Evolutionary conservation across 345 rosid genomes (phyloP).

Genomic region (Salix koriyanagi): DNA sequence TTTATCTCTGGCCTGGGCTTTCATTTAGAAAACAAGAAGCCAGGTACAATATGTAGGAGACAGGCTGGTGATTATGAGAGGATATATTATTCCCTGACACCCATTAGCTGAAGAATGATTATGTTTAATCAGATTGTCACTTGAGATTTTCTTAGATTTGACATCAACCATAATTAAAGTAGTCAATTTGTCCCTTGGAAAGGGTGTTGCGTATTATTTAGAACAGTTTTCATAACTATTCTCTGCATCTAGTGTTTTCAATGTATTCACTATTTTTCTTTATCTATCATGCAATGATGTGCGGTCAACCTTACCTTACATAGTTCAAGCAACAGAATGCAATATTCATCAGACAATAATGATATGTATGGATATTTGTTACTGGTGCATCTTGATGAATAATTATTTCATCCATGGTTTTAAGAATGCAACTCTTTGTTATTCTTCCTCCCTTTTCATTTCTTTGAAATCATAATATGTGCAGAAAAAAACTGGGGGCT

Average conservation of each 20-base stretch:
- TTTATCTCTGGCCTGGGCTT: too few species aligned
- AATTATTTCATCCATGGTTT: neutral
- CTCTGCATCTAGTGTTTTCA: neutral
- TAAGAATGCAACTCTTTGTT: neutral
- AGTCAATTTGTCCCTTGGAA: neutral
- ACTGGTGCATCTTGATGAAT: neutral
- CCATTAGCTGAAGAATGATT: neutral
- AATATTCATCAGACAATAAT: neutral
- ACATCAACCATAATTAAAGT: neutral
- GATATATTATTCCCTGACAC: too few species aligned
- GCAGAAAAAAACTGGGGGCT: constrained; percentile 93
- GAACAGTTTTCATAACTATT: neutral
- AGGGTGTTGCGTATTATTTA: neutral
- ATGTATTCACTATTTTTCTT: neutral
- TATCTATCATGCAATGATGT: neutral
- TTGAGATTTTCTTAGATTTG: neutral
- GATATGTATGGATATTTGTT: neutral
- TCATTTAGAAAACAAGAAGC: too few species aligned
- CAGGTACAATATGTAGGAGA: too few species aligned
- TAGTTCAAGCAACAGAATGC: neutral
- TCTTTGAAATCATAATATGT: neutral
- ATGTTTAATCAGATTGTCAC: neutral
- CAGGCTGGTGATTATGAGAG: too few species aligned
- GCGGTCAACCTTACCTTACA: neutral
- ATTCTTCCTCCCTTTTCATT: constrained; percentile 1